Conservation (phyloP, 495 filamentous ascomycete genomes). For the Penicillium coffeae region DNA sequence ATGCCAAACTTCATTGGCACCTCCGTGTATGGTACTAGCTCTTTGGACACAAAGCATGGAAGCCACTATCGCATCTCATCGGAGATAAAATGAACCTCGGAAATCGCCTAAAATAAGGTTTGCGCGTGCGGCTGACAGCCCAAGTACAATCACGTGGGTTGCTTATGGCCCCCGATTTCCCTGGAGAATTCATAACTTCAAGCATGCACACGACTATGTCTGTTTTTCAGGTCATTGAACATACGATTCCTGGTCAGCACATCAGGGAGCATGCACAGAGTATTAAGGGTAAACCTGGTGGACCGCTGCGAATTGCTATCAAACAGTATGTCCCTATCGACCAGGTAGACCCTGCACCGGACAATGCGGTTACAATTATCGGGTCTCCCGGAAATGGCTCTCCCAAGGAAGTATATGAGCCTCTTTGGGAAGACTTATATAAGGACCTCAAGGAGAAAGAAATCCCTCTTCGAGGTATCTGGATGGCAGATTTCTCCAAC, state of each 20-base stretch:
- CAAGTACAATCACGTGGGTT: no score
- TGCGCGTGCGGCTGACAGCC: no score
- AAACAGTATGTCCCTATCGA: constrained; percentile 67
- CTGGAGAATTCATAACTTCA: no score
- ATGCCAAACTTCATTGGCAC: no score
- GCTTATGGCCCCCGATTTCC: no score
- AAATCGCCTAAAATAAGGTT: no score
- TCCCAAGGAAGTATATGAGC: constrained; percentile 67
- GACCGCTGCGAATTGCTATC: constrained; percentile 49
- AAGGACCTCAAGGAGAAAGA: constrained; percentile 30
- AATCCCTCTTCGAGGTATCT: constrained; percentile 62
- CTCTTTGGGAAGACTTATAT: constrained; percentile 67
- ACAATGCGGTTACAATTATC: constrained; percentile 62
- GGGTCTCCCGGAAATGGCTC: constrained; percentile 60
- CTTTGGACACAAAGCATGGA: no score
- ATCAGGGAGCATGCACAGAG: constrained; percentile 54
- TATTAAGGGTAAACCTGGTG: constrained; percentile 45
- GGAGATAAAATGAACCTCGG: no score
- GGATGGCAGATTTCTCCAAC: constrained; percentile 68
- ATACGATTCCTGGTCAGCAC: constrained; percentile 53
- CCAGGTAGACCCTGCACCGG: constrained; percentile 49
- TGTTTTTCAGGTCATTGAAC: constrained; percentile 34
- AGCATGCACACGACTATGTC: no score
- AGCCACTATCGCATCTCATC: no score
- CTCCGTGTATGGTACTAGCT: no score